Conservation (phyloP, 2,329 filamentous ascomycete species). For the Pseudocercospora macadamiae region DNA sequence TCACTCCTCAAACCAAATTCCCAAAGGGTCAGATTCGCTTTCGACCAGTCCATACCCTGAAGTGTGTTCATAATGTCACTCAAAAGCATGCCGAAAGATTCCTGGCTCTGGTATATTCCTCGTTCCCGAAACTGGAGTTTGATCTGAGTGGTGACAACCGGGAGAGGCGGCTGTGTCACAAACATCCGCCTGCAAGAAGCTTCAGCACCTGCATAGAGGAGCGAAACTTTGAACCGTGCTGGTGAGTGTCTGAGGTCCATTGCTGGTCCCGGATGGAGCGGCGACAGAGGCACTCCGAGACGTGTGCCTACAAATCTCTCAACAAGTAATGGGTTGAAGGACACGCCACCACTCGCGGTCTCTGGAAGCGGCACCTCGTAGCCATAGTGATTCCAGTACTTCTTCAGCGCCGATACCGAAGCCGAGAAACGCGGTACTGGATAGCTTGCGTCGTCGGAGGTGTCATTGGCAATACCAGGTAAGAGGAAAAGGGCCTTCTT, state of each 20-base stretch:
- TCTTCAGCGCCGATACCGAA: neutral
- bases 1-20: too few relatives aligned
- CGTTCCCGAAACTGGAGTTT: too few relatives aligned
- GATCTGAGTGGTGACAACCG: neutral
- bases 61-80: too few relatives aligned
- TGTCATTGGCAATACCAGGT: neutral
- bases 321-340: neutral
- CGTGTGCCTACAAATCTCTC: neutral
- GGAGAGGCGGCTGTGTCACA: neutral
- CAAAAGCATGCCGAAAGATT: too few relatives aligned
- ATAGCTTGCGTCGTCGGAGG: neutral
- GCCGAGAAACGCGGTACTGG: neutral
- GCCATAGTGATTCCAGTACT: neutral
- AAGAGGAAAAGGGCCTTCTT: slow-evolving; percentile 9
- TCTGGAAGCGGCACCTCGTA: neutral
- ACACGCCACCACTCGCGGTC: neutral
- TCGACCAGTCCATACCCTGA: too few relatives aligned
- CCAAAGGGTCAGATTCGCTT: too few relatives aligned
- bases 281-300: neutral
- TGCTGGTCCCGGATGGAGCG: neutral
- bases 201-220: neutral
- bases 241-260: too few relatives aligned
- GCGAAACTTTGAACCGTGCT: too few relatives aligned
- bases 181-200: neutral
- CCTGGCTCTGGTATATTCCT: too few relatives aligned